Percentiles rank a stretch among this genome's conserved stretches.
Conservation (phyloP, 2,329 filamentous ascomycete genomes). For the Xylaria multiplex region DNA sequence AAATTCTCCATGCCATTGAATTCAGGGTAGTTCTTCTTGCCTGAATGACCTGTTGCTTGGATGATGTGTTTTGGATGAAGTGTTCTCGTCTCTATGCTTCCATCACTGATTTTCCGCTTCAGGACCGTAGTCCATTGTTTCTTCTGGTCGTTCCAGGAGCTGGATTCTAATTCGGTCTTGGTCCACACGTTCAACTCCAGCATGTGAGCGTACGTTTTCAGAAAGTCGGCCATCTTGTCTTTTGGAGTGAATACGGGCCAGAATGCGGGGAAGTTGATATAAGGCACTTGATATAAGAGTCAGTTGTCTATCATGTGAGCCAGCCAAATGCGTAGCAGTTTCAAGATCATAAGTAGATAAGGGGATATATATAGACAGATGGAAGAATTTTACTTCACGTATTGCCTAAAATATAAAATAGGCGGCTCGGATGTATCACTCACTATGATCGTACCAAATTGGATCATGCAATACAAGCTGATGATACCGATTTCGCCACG, state of each 20-base stretch:
- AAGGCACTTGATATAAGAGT: constrained; percentile 57
- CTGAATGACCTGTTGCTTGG: constrained; percentile 74
- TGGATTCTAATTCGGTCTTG: constrained; percentile 56
- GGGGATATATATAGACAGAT: not conserved
- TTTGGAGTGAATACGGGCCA: constrained; percentile 76
- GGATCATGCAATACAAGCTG: constrained; percentile 71
- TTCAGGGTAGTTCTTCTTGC: constrained; percentile 69
- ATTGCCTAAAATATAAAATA: not conserved
- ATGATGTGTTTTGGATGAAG: constrained; percentile 72
- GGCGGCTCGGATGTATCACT: constrained; percentile 12
- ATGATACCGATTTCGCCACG: constrained; percentile 68
- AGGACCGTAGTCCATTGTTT: constrained; percentile 63
- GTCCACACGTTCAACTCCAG: constrained; percentile 75
- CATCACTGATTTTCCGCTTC: constrained; percentile 43
- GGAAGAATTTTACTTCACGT: not conserved
- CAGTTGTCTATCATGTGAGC: not conserved
- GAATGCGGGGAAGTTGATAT: constrained; percentile 67
- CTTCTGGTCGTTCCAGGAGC: constrained; percentile 59
- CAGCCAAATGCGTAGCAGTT: not conserved
- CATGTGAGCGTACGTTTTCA: constrained; percentile 68
- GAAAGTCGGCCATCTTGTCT: constrained; percentile 72
- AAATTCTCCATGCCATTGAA: constrained; percentile 66
- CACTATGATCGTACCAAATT: constrained; percentile 62
- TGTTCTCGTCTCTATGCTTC: constrained; percentile 58
- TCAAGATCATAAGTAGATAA: not conserved